phyloP scores from a whole-genome alignment of 2,329 filamentous ascomycete genomes.

The Aspergillus bombycis region DNA sequence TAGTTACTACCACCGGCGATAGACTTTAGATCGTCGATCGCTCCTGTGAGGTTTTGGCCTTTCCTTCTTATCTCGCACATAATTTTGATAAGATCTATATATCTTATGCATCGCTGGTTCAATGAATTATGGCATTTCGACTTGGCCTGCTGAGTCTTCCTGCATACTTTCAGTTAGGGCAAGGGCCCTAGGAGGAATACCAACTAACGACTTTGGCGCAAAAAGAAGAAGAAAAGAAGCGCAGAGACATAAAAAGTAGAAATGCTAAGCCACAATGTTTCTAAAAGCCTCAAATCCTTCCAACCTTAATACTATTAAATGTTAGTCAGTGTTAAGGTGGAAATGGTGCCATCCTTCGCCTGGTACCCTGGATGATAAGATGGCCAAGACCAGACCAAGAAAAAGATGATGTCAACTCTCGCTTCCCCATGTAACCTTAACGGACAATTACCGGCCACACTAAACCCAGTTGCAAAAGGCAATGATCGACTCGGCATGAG shows the following conservation, averaged over 20 bases:
- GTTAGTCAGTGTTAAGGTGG: background rate
- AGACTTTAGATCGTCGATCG: background rate
- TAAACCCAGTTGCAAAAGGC: background rate
- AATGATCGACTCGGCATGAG: background rate
- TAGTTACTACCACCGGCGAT: background rate
- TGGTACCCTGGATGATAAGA: background rate
- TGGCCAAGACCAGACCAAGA: background rate
- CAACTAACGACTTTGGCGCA: background rate
- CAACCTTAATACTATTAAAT: background rate
- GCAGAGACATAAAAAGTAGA: background rate
- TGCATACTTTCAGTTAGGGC: background rate
- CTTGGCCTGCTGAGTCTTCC: background rate
- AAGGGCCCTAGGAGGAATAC: background rate
- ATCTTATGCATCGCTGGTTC: background rate
- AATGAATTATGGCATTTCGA: background rate
- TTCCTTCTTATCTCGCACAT: background rate
- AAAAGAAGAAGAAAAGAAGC: background rate
- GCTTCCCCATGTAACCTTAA: background rate
- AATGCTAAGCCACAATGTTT: background rate
- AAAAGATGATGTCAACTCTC: background rate
- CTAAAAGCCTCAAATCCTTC: background rate
- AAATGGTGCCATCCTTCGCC: background rate
- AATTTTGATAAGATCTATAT: background rate
- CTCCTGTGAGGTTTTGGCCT: background rate
- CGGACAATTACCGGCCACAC: background rate